A percentile compares a stretch with the other conserved stretches of the same genome.
Conservation (phyloP, 257 asterid genomes). For the Scutellaria barbata region DNA sequence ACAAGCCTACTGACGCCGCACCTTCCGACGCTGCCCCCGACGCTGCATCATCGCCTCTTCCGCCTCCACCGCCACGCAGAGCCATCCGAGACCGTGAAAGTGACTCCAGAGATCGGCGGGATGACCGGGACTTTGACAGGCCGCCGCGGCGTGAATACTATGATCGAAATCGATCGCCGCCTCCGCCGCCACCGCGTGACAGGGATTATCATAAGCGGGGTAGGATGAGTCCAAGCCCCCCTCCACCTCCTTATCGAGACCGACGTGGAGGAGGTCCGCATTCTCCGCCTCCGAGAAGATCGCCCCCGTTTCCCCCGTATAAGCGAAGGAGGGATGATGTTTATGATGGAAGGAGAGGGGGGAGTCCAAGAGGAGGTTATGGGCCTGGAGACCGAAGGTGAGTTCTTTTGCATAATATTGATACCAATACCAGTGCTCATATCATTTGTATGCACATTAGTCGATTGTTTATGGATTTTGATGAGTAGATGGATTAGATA, state of each 20-base stretch:
- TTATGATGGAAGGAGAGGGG: slow-evolving; percentile 84
- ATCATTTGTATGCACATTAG: neutral
- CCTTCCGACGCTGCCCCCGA: slow-evolving; percentile 47
- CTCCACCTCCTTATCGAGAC: slow-evolving; percentile 83
- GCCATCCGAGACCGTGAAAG: slow-evolving; percentile 65
- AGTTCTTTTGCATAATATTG: slow-evolving; percentile 28
- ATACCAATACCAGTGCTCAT: neutral
- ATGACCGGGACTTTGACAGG: slow-evolving; percentile 79
- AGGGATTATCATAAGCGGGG: slow-evolving; percentile 79
- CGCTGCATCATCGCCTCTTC: slow-evolving; percentile 70
- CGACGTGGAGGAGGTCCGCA: slow-evolving; percentile 74
- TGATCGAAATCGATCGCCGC: slow-evolving; percentile 80
- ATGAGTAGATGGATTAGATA: slow-evolving; percentile 9
- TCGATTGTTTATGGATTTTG: slow-evolving; percentile 7
- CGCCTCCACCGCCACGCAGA: slow-evolving; percentile 59
- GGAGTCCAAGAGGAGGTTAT: slow-evolving; percentile 91
- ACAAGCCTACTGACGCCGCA: slow-evolving; percentile 45
- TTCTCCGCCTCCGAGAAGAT: slow-evolving; percentile 75
- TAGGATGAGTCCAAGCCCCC: slow-evolving; percentile 82
- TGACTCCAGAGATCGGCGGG: slow-evolving; percentile 75
- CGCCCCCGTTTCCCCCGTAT: slow-evolving; percentile 67
- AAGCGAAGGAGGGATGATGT: slow-evolving; percentile 83
- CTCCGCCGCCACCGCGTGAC: slow-evolving; percentile 62
- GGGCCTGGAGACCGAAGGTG: slow-evolving; percentile 88
- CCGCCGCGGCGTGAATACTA: slow-evolving; percentile 66